Evolutionary conservation across 2,329 filamentous ascomycete genomes (phyloP), one percentile per base, ranked within the genome.

Genomic region (Colletotrichum sidae): DNA sequence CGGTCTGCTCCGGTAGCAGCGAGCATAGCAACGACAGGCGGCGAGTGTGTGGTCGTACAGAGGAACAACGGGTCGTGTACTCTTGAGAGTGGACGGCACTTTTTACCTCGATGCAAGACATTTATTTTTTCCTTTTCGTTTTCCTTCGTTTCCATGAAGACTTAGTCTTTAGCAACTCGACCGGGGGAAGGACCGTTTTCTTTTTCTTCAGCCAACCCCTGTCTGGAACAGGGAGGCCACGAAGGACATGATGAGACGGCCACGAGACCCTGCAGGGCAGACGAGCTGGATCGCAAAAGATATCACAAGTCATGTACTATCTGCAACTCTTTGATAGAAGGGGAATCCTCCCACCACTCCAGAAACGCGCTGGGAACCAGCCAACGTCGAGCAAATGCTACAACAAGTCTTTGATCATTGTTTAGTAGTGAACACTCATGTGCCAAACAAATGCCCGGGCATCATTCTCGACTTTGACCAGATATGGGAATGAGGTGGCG

Each of bases 261-360:
- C 49, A 47, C 37, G 35, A 50, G 25, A 50, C 57, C 49, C 62
- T 65, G 62, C 62, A 56, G 62, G 62, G 47, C 51, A 12, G 50
- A 52, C 52, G 62, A 65, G 62, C 52, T 62, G 62, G 58, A 15
- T 42, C 38, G 51, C 62, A 8, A 37, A 33, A 33, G 39, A 53
- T 35, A 25, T 37, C 12, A 50, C 35, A 17, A 50, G 25, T 57
- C 37, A 8, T 47, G 34, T 57, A 17, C 41, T 49, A 42, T 50
- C 15, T 50, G 37, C 38, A 57, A n/a, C 25, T 25, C 25, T 25
- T 25, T 25, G 25, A 25, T 25, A 25, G 25, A 25, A 25, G 25
- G 25, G 25, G 4, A 25, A 25, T 25, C 25, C 25, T 25, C 25
- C 25, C 25, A 25, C 25, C 25, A 25, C 25, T 4, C 25, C 25